Base-by-base conservation (phyloP, 2,329 filamentous ascomycete species). In the Geosmithia flava region DNA sequence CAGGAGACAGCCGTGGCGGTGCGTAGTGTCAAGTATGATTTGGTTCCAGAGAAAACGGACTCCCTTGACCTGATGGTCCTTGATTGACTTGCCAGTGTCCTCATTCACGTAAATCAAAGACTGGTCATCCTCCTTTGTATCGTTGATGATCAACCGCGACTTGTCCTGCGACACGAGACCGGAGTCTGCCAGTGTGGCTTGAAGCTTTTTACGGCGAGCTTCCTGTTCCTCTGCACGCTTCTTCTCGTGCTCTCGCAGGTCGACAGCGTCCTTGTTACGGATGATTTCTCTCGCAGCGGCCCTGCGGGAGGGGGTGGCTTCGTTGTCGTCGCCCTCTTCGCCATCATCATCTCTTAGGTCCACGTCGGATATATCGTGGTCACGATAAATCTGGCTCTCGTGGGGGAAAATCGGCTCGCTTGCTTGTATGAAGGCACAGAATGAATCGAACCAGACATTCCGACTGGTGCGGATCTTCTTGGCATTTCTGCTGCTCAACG, bases 1-100 rank as follows among this genome's bases (percentile, higher is more conserved):
- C 19, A 95, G 71, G 13, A 95, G 72, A 58, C 87, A 94, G 2
- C 89, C 89, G 62, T 89, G 81, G 17, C 74, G 72, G 5, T 69
- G 67, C 3, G 72, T 67, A 2, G 68, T 60, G 48, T 81, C 75
- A 30, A 75, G 72, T 6, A 91, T 77, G 43, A 95, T 69, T 53
- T 91, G 84, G 54, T 88, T 81, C 88, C 90, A 96, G 70, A 96
- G 77, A 63, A 95, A 95, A 11, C 83, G 81, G 19, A 95, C 79
- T 1, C 90, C 90, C 1, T 79, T 72, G 44, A 94, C 71, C 58
- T 96, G 90, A 62, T 95, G 87, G 8, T 79, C 71, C 56, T 93
- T 91, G 52, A 95, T 85, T 6, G 68, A 69, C 7, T 56, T 57
- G 1, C 78, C 82, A 48, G 91, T 86, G 7, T 75, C 62, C 0